These are phyloP conservation scores for Graphium sp. DNA, from an alignment of 2,329 filamentous ascomycete genomes.

Conservation along the genomic window DNA sequence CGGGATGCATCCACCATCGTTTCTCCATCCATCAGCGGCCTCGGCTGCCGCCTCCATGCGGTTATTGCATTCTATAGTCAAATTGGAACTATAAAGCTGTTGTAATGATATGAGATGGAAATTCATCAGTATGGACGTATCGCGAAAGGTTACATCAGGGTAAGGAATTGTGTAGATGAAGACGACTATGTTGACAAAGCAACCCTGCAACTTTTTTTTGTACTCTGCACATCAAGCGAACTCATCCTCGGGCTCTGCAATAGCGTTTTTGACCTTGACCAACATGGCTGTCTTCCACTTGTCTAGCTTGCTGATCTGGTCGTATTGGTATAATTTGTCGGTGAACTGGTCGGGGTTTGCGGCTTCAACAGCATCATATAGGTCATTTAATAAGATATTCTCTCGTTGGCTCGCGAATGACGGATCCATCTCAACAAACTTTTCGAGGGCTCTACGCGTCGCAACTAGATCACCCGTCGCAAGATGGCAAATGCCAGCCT, in stretches of 20 bases:
- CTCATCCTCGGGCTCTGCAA: constrained; percentile 38
- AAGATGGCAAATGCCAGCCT: constrained; percentile 83
- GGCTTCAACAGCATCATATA: constrained; percentile 57
- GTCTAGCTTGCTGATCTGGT: constrained; percentile 84
- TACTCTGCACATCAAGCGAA: constrained; percentile 6
- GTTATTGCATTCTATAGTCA: too few relatives aligned
- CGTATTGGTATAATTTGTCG: constrained; percentile 76
- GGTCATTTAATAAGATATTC: constrained; percentile 62
- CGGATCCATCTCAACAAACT: constrained; percentile 65
- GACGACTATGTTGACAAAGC: too few relatives aligned
- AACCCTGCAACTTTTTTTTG: too few relatives aligned
- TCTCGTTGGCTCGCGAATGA: constrained; percentile 66
- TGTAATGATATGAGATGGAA: too few relatives aligned
- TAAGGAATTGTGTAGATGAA: too few relatives aligned
- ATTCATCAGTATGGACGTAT: too few relatives aligned
- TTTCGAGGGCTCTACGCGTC: constrained; percentile 62
- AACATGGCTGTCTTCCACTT: constrained; percentile 92
- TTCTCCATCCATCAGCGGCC: too few relatives aligned
- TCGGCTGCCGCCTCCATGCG: too few relatives aligned
- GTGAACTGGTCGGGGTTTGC: constrained; percentile 71
- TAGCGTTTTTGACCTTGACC: constrained; percentile 66
- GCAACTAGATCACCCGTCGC: constrained; percentile 59
- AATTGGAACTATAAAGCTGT: too few relatives aligned
- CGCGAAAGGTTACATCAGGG: too few relatives aligned
- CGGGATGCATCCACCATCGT: too few relatives aligned